phyloP scores from a whole-genome alignment of 371 early-diverging fungal genomes.

The Apophysomyces ossiformis region DNA sequence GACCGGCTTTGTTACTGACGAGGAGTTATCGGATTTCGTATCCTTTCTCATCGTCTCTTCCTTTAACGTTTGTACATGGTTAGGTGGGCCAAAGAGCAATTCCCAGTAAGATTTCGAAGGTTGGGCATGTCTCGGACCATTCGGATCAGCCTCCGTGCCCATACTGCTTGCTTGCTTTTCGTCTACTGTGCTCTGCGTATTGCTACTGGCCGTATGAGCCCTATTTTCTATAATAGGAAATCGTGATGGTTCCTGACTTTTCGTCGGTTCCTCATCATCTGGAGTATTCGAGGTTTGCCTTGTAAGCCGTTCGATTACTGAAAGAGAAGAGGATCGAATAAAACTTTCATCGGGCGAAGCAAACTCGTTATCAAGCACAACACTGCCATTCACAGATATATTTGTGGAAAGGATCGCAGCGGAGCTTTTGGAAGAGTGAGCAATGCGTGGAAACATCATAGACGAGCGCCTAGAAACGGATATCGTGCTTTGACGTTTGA shows the following conservation, averaged over 20 bases:
- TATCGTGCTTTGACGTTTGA: conserved; percentile 17
- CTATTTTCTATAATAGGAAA: neutral
- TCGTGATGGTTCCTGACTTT: neutral
- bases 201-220: neutral
- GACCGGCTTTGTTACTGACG: no score
- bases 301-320: neutral
- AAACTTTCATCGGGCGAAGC: neutral
- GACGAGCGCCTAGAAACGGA: conserved; percentile 19
- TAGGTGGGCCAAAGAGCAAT: conserved; percentile 19
- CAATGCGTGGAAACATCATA: conserved; percentile 16
- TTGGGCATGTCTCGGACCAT: neutral
- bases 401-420: neutral
- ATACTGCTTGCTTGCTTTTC: neutral
- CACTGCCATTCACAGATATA: conserved; percentile 1
- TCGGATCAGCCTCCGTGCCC: neutral
- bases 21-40: neutral
- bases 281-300: neutral
- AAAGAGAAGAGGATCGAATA: neutral
- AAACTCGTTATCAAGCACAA: neutral
- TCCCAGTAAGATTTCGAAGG: conserved; percentile 15
- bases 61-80: neutral
- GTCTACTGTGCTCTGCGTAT: neutral
- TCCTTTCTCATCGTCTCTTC: neutral
- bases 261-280: neutral
- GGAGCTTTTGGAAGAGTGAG: neutral